Evolutionary conservation across 1,139 yeast species (phyloP), one percentile per base, ranked within the genome.

Genomic region (Lodderomyces orthopsilosis): DNA sequence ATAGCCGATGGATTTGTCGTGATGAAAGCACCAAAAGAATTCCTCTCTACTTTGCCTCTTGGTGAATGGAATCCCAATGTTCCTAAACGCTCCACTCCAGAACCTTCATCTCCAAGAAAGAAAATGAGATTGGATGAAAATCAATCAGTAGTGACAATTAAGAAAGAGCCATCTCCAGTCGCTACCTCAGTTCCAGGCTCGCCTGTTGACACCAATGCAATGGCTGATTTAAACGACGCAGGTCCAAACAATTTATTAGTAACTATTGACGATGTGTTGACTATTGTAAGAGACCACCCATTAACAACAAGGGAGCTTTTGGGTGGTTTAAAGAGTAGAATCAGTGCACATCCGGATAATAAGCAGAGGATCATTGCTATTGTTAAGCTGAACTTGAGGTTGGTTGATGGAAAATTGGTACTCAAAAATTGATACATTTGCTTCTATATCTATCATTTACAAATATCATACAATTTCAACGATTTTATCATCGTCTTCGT

Each of bases 41-140:
- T 84, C 27, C 70, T 90, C 46, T 62, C 66, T n/a, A 77, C 77
- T 37, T 89, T 89, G 64, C 94, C 94, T 4, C 67, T 63, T 21
- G 95, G 95, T 15, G 86, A 82, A 40, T 90, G 97, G 96, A 83
- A 84, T 58, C 93, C 96, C 23, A 68, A 68, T 41, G 79, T 78
- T 2, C 74, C 77, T 53, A 76, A 68, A 48, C 60, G 74, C 46
- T 55, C 63, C n/a, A 48, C 60, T 3, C 52, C 60, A 10, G 42
- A 50, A n/a, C 46, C 46, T 13, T 52, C 54, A 8, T 54, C 66
- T 1, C 66, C 75, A 3, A 52, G 57, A 32, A 80, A 79, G 61
- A 75, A 71, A 50, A 55, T 67, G 42, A 75, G 72, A 52, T 48
- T 67, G 35, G 37, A 39, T 5, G 21, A 39, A 7, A 39, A 23